phyloP scores from a whole-genome alignment of 2,329 filamentous ascomycete species.

The Sphaceloma murrayae region DNA sequence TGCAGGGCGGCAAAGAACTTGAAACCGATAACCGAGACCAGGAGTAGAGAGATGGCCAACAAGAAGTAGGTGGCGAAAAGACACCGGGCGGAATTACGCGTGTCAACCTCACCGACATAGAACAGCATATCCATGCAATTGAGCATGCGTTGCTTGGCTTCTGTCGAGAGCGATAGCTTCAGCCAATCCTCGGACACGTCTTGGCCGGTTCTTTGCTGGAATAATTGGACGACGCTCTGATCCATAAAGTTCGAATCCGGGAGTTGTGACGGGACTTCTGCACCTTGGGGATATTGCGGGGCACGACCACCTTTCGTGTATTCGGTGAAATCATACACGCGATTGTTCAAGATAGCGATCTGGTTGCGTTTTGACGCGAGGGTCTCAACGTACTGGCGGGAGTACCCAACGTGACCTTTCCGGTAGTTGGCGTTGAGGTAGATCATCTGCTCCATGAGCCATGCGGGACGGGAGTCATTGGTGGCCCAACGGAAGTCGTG shows the following conservation, averaged over 20 bases:
- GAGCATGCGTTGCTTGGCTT: slow-evolving; percentile 58
- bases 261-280: slow-evolving; percentile 38
- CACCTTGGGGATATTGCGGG: slow-evolving; percentile 48
- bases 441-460: slow-evolving; percentile 84
- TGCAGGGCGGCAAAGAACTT: slow-evolving; percentile 96
- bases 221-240: slow-evolving; percentile 60
- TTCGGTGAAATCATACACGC: slow-evolving; percentile 80
- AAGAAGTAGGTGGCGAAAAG: slow-evolving; percentile 84
- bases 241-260: slow-evolving; percentile 72
- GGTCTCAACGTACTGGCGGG: slow-evolving; percentile 62
- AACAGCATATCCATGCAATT: slow-evolving; percentile 88
- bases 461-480: slow-evolving; percentile 75
- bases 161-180: slow-evolving; percentile 50
- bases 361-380: slow-evolving; percentile 55
- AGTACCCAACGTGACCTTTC: slow-evolving; percentile 82
- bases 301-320: slow-evolving; percentile 69
- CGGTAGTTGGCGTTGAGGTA: slow-evolving; percentile 68
- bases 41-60: slow-evolving; percentile 69
- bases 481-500: slow-evolving; percentile 87
- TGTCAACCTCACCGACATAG: slow-evolving; percentile 86
- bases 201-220: slow-evolving; percentile 62
- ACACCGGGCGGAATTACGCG: slow-evolving; percentile 74
- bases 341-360: slow-evolving; percentile 68
- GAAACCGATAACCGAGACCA: slow-evolving; percentile 77
- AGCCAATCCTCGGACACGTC: slow-evolving; percentile 77